Evolutionary conservation across 208 protist species (phyloP).

Genomic region (Jaenimonas drosophilae): DNA sequence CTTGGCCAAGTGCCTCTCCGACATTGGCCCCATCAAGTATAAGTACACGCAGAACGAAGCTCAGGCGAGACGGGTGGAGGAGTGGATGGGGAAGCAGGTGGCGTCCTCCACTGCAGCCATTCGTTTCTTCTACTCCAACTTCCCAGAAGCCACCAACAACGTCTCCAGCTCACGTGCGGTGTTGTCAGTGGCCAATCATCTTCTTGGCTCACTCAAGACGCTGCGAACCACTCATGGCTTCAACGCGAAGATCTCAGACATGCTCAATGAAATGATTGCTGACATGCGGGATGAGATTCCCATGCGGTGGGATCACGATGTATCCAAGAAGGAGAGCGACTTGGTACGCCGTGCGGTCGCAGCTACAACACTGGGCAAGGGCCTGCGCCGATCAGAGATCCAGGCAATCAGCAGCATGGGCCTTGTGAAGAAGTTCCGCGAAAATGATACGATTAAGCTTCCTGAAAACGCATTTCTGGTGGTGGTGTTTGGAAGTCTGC

Average conservation of each 20-base stretch:
- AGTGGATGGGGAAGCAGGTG: slow-evolving; percentile 46
- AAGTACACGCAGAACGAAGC: slow-evolving; percentile 26
- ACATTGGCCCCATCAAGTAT: slow-evolving; percentile 42
- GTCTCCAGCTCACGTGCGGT: slow-evolving; percentile 54
- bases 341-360: slow-evolving; percentile 51
- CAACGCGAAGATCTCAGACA: slow-evolving; percentile 18
- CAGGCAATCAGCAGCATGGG: slow-evolving; percentile 60
- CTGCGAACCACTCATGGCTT: slow-evolving; percentile 51
- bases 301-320: slow-evolving; percentile 30
- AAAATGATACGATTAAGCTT: slow-evolving; percentile 50
- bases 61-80: slow-evolving; percentile 43
- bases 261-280: slow-evolving; percentile 21
- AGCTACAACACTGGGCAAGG: slow-evolving; percentile 45
- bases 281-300: slow-evolving; percentile 33
- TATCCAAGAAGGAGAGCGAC: slow-evolving; percentile 39
- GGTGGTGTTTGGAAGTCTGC: slow-evolving; percentile 60
- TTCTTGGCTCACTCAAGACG: slow-evolving; percentile 23
- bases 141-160: slow-evolving; percentile 62
- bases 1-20: slow-evolving; percentile 44
- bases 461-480: slow-evolving; percentile 62
- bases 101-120: slow-evolving; percentile 35
- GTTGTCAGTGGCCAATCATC: slow-evolving; percentile 32
- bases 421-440: slow-evolving; percentile 35
- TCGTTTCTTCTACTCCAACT: slow-evolving; percentile 62
- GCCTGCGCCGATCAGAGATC: slow-evolving; percentile 38